A percentile compares a stretch with the other conserved stretches of the same genome.
These are phyloP conservation scores for Fereydounia khargensis DNA, from an alignment of 1,284 basidiomycete species.

Conservation along the genomic window DNA sequence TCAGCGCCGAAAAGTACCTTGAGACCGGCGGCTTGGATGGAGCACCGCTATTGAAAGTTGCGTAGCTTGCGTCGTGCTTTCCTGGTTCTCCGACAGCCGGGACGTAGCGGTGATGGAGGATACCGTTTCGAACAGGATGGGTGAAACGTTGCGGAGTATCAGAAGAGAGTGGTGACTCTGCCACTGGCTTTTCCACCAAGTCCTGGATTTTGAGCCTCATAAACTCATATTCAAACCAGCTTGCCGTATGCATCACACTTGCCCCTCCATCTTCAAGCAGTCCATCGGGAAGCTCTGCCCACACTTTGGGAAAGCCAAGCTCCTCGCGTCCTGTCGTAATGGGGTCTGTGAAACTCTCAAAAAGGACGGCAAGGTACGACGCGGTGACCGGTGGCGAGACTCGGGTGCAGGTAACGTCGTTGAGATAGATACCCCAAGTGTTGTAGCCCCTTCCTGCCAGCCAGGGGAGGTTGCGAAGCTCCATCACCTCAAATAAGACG, in stretches of 20 bases:
- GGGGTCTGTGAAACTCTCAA: slow-evolving; percentile 46
- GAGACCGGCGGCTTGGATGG: too few species aligned
- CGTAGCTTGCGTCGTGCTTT: slow-evolving; percentile 41
- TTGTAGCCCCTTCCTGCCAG: slow-evolving; percentile 48
- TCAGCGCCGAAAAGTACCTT: too few species aligned
- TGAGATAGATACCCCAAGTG: slow-evolving; percentile 42
- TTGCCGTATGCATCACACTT: slow-evolving; percentile 12
- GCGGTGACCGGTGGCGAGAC: slow-evolving; percentile 12
- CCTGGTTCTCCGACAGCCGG: slow-evolving; percentile 45
- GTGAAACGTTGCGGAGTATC: slow-evolving; percentile 15
- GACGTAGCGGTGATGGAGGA: slow-evolving; percentile 45
- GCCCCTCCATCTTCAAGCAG: slow-evolving; percentile 3
- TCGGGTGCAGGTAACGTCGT: slow-evolving; percentile 27
- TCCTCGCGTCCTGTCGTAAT: slow-evolving; percentile 39
- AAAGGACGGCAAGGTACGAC: slow-evolving; percentile 37
- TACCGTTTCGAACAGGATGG: slow-evolving; percentile 34
- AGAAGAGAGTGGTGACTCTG: slow-evolving; percentile 1
- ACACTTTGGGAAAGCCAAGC: slow-evolving; percentile 19
- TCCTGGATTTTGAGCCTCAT: slow-evolving; percentile 25
- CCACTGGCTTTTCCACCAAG: slow-evolving; percentile 1
- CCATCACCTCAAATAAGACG: slow-evolving; percentile 44
- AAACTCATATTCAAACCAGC: slow-evolving; percentile 43
- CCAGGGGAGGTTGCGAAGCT: slow-evolving; percentile 48
- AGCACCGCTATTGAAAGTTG: too few species aligned
- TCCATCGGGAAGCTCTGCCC: slow-evolving; percentile 29